Evolutionary conservation across 768 basidiomycete species (phyloP), one percentile per base, ranked within the genome.

Genomic region (Stropharia rugosoannulata): DNA sequence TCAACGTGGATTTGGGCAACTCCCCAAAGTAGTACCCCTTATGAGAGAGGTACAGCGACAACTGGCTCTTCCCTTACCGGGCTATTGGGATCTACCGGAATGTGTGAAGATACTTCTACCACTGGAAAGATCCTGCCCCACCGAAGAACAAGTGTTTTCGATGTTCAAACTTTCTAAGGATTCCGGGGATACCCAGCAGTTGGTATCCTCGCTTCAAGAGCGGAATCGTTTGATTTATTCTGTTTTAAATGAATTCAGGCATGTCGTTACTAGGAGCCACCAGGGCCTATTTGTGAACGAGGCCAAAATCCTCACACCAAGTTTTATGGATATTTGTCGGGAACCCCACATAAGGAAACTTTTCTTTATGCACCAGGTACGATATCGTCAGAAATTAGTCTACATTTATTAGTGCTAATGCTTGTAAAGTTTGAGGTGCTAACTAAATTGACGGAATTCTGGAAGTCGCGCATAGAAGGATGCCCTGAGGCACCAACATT

Each of bases 361-460:
- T 2, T 79, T 82, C 59, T 80, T 77, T 59, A 80, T 81, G 75
- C 78, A 79, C 62, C 78, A 81, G 71, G 80, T 79, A 50, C 12
- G 69, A 65, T 9, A 8, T 43, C 22, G 0, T 35, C 5, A 43
- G 27, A 15, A 18, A 18, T 32, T 32, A 44, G 19, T 41, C 35
- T 22, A 27, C 15, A 36, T 50, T 10, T 37, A 32, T 8, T 41
- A 47, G 27, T 19, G 57, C 22, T 48, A 15, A 48, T 45, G 9
- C 12, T 27, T 11, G 13, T 35, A 3, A 51, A 81, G 80, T 81
- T 82, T 54, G 80, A 82, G 61, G 76, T 80, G 0, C 62, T 81
- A 0, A 64, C 76, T 0, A 77, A 72, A 54, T 68, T 82, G 13
- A 71, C 67, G 10, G 79, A 78, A 45, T 62, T 80, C 3, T 82